Evolutionary conservation across 1,284 basidiomycete species (phyloP).

Genomic region (Anthracocystis panici-leucophaei): DNA sequence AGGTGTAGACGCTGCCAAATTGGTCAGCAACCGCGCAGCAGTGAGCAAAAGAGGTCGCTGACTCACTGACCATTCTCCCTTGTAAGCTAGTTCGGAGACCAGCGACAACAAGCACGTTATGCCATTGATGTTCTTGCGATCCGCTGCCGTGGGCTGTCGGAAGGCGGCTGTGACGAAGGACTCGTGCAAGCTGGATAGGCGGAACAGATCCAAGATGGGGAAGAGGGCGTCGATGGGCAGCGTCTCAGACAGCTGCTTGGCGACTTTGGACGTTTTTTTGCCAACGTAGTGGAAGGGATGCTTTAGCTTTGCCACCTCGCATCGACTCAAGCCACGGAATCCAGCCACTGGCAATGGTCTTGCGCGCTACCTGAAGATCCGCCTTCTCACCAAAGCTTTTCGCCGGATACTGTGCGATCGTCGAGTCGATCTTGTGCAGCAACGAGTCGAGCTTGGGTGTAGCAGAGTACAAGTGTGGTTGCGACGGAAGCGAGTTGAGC

Average conservation of each 20-base stretch:
- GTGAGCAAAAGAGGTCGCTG: slow-evolving; percentile 73
- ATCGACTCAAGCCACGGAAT: slow-evolving; percentile 44
- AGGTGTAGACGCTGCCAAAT: slow-evolving; percentile 75
- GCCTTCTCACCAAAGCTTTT: slow-evolving; percentile 54
- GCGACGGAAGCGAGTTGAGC: slow-evolving; percentile 74
- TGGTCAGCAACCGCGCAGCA: slow-evolving; percentile 79
- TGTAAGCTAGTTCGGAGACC: slow-evolving; percentile 22
- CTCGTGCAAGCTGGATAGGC: slow-evolving; percentile 79
- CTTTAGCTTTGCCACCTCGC: slow-evolving; percentile 6
- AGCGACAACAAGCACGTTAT: slow-evolving; percentile 21
- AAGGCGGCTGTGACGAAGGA: slow-evolving; percentile 21
- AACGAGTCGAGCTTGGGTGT: slow-evolving; percentile 79
- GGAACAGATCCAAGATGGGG: slow-evolving; percentile 85
- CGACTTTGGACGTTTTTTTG: slow-evolving; percentile 5
- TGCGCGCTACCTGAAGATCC: slow-evolving; percentile 56
- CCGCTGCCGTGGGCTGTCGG: slow-evolving; percentile 11
- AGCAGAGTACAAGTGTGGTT: slow-evolving; percentile 80
- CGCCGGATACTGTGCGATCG: slow-evolving; percentile 73
- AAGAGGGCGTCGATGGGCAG: slow-evolving; percentile 78
- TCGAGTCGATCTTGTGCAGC: slow-evolving; percentile 76
- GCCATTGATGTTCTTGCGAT: slow-evolving; percentile 23
- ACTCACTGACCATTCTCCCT: slow-evolving; percentile 74
- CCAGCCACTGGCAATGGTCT: slow-evolving; percentile 73
- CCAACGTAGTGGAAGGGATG: slow-evolving; percentile 2
- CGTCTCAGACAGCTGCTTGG: slow-evolving; percentile 10